Evolutionary conservation across 306 rosid genomes (phyloP).

Genomic region (Quercus parvula): DNA sequence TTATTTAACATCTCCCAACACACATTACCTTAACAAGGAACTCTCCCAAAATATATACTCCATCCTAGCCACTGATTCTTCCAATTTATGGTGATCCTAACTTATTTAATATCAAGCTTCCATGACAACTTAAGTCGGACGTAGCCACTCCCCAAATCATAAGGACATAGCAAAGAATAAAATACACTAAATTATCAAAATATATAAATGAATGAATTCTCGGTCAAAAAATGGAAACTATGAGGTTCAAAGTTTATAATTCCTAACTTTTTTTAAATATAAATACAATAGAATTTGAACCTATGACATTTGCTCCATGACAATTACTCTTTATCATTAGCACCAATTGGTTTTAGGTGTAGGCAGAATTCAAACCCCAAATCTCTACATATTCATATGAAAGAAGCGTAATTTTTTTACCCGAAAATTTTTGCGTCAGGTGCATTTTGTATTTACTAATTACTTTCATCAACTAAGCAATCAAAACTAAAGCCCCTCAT

Average conservation of each 20-base stretch:
- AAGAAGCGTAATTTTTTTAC: background rate
- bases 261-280: background rate
- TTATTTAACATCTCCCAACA: background rate
- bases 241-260: background rate
- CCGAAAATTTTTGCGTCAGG: background rate
- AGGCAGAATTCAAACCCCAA: too few relatives aligned
- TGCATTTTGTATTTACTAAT: background rate
- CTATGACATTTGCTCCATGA: too few relatives aligned
- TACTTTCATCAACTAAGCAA: background rate
- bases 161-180: background rate
- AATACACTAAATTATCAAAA: background rate
- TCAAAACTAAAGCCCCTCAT: background rate
- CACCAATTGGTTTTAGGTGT: too few relatives aligned
- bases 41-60: background rate
- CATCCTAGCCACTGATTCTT: background rate
- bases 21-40: background rate
- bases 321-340: too few relatives aligned
- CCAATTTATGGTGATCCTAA: background rate
- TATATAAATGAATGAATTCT: background rate
- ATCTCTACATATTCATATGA: background rate
- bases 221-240: background rate
- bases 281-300: too few relatives aligned
- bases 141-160: background rate
- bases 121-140: background rate
- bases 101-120: background rate